Evolutionary conservation across 2,329 filamentous ascomycete genomes (phyloP), one percentile per base, ranked within the genome.

Genomic region (Pseudocercospora musae): DNA sequence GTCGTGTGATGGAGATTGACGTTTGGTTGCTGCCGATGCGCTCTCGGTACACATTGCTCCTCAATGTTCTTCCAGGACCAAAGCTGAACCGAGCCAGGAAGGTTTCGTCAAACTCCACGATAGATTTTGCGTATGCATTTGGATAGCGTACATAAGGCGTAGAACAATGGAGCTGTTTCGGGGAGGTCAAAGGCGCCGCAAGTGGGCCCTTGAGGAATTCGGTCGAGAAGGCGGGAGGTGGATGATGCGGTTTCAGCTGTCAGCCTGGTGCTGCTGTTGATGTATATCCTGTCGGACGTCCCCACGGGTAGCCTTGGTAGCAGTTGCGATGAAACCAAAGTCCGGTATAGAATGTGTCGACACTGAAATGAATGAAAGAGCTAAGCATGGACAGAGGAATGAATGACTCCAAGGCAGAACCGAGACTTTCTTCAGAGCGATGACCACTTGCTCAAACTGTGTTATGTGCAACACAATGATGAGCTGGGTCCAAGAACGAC

Each of bases 1-100:
- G 48, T 66, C 53, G 49, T 62, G 58, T 57, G 37, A 48, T 18
- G 42, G 58, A 59, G 37, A 42, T 44, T 53, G 54, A 64, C 60
- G 59, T 61, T 50, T 62, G 25, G 53, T 53, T 42, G 53, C 31
- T 52, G 29, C 25, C 60, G 50, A 31, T 62, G 31, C 58, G 57
- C 59, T 63, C 59, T 50, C 63, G 58, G 57, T 27, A 60, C 55
- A 57, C 63, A 67, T 64, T 63, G 62, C 63, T 60, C 50, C 59
- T 59, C 60, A 48, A 52, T 55, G 44, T 37, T 53, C 56, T 27
- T 54, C 49, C 10, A 60, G 49, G 55, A 62, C 59, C 54, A 58
- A 42, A 46, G 23, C 48, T 33, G 27, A 50, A 33, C 23, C 48
- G 53, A 58, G 37, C 33, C 37, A 40, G 33, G 52, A 20, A 46